phyloP scores from a whole-genome alignment of 345 rosid genomes.

The Lumnitzera littorea region DNA sequence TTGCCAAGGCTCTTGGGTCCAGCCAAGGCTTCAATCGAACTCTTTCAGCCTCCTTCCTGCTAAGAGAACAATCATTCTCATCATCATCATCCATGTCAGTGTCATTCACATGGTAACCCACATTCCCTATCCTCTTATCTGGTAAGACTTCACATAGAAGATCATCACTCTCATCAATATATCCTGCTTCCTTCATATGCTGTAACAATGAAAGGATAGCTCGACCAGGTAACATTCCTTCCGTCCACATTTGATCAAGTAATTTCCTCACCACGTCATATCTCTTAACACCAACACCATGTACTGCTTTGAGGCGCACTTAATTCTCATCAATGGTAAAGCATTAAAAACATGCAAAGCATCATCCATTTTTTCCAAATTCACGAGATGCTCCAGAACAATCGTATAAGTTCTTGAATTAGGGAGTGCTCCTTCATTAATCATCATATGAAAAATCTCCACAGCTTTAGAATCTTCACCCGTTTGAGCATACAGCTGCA shows the following conservation, averaged over 20 bases:
- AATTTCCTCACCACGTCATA: constrained; percentile 46
- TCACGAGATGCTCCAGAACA: constrained; percentile 68
- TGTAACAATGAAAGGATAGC: constrained; percentile 45
- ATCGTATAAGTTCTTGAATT: constrained; percentile 80
- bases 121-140: constrained; percentile 51
- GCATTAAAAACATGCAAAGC: constrained; percentile 50
- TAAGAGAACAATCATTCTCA: constrained; percentile 8
- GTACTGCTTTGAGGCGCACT: constrained; percentile 63
- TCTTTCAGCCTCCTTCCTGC: constrained; percentile 13
- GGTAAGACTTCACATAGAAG: constrained; percentile 57
- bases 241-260: constrained; percentile 54
- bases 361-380: constrained; percentile 44
- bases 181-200: constrained; percentile 55
- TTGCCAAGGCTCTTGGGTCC: constrained; percentile 83
- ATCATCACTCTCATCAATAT: constrained; percentile 41
- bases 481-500: constrained; percentile 35
- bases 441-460: constrained; percentile 38
- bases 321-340: constrained; percentile 75
- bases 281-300: constrained; percentile 36
- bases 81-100: constrained; percentile 24
- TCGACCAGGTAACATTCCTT: constrained; percentile 63
- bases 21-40: constrained; percentile 74
- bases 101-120: constrained; percentile 27
- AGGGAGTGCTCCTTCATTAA: constrained; percentile 64
- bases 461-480: constrained; percentile 47